These are phyloP conservation scores for Lumnitzera littorea DNA, from an alignment of 345 rosid species.

Conservation along the genomic window DNA sequence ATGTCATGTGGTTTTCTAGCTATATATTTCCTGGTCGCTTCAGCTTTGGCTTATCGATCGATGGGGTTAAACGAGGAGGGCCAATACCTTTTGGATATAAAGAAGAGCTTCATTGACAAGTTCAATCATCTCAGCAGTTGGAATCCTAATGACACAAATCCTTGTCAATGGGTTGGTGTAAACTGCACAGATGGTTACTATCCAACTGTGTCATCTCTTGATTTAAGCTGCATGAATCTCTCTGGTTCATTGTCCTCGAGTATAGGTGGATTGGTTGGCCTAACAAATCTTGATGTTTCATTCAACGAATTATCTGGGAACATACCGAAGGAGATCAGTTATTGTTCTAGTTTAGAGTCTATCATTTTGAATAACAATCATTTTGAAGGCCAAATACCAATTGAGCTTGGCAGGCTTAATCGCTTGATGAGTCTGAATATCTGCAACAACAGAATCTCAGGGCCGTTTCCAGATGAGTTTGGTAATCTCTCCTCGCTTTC, in stretches of 20 bases:
- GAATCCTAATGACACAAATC: conserved; percentile 57
- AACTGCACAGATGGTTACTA: conserved; percentile 35
- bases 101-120: conserved; percentile 40
- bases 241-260: conserved; percentile 69
- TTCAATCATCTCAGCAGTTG: conserved; percentile 40
- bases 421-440: conserved; percentile 45
- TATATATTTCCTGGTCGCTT: conserved; percentile 16
- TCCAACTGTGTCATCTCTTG: conserved; percentile 45
- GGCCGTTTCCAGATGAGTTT: conserved; percentile 60
- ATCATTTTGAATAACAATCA: conserved; percentile 55
- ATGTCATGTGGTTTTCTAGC: conserved; percentile 8
- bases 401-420: conserved; percentile 39
- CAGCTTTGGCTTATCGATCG: conserved; percentile 31
- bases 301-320: conserved; percentile 45
- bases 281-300: conserved; percentile 63
- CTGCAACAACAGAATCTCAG: conserved; percentile 68
- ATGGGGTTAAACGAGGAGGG: conserved; percentile 61
- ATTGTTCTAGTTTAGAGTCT: conserved; percentile 46
- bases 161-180: conserved; percentile 84
- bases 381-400: conserved; percentile 53
- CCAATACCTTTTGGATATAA: conserved; percentile 54
- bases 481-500: conserved; percentile 56
- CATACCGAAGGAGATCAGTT: conserved; percentile 59
- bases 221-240: conserved; percentile 52
- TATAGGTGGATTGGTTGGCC: conserved; percentile 57